These are phyloP conservation scores for Setaria viridis DNA, from an alignment of 202 grass and related monocot species.

Conservation along the genomic window DNA sequence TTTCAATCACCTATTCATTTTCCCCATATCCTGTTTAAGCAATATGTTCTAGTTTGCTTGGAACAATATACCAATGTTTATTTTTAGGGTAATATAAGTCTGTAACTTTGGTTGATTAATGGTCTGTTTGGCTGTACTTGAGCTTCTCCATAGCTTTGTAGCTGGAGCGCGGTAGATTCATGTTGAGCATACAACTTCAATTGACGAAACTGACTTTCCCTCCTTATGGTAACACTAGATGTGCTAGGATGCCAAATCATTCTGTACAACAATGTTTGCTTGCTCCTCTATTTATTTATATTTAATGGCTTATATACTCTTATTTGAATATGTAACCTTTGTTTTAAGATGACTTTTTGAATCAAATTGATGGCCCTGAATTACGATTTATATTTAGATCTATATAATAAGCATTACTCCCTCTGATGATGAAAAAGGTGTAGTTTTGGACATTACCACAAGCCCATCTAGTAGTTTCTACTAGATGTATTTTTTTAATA, in stretches of 20 bases:
- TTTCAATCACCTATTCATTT: slow-evolving; percentile 29
- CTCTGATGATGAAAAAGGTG: not conserved
- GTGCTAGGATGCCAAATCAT: slow-evolving; percentile 5
- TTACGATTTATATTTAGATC: not conserved
- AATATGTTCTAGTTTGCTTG: slow-evolving; percentile 18
- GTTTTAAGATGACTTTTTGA: slow-evolving; percentile 22
- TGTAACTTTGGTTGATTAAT: not conserved
- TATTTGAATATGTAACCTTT: not conserved
- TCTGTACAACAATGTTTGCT: not conserved
- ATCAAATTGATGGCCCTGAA: not conserved
- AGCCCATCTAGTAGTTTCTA: not conserved
- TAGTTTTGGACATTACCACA: not conserved
- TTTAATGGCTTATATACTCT: not conserved
- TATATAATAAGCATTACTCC: not conserved
- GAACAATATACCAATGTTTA: not conserved
- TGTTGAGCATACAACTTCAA: slow-evolving; percentile 1
- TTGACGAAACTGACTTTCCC: not conserved
- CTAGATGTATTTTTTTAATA: not conserved
- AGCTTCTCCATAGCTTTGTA: slow-evolving; percentile 18
- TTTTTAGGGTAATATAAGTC: slow-evolving; percentile 12
- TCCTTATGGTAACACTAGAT: not conserved
- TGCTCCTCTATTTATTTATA: not conserved
- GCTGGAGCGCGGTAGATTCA: slow-evolving; percentile 5
- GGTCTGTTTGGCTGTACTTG: not conserved
- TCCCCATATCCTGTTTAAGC: slow-evolving; percentile 21